Base-by-base conservation (phyloP, 129 eudicot species). In the Silybum marianum region DNA sequence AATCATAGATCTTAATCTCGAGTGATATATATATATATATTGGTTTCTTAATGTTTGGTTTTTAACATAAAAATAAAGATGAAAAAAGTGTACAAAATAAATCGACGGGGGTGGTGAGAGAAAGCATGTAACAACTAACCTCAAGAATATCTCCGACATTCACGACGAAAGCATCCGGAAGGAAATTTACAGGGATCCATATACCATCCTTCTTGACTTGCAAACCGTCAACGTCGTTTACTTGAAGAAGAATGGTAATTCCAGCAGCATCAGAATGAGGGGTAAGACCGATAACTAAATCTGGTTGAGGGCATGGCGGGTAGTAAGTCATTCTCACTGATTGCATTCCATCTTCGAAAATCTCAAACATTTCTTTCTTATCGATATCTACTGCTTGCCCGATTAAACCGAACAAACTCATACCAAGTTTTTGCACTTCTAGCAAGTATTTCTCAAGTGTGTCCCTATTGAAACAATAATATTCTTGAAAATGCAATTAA, bases 271-370 rank as follows among this genome's bases (percentile, higher is more conserved):
- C 97, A 0, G 92, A 87, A 44, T 89, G 97, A 38, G 87, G 87
- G 9, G 78, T 80, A 12, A 88, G 84, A 18, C 97, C 92, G 5
- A 83, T 71, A 2, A 88, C 97, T 25, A 46, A 75, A 8, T 90
- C 86, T 1, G 94, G 92, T 74, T 82, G 60, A 1, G 94, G 89
- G 77, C 93, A 91, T 2, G 90, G 90, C 8, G 97, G 97, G 67
- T 91, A 91, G 74, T 87, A 88, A 40, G 71, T 86, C 83, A 91
- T 76, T 38, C 90, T 84, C 51, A 85, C 51, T 0, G 89, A 81
- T 75, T 90, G 91, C 85, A 90, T 68, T 28, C 94, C 94, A 18
- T 88, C 78, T 46, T 88, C 87, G 13, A 88, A 85, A 62, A 85
- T 74, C 6, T 69, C 85, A 26, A 63, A 40, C 67, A 85, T 70